Conservation (phyloP, 2,329 filamentous ascomycete species). For the Mollisia scopiformis region DNA sequence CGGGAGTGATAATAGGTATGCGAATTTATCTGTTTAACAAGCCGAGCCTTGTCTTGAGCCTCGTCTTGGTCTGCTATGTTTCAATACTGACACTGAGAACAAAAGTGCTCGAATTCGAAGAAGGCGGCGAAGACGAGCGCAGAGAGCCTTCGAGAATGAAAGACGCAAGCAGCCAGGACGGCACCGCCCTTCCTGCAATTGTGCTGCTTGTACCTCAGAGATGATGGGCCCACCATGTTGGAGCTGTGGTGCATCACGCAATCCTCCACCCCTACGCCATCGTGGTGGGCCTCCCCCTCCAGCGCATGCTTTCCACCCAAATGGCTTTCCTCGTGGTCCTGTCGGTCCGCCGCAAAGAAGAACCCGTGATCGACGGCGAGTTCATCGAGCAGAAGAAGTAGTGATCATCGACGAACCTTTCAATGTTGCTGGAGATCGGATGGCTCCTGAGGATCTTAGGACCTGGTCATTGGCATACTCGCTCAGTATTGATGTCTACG, state of each 20-base stretch:
- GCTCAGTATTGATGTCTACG: slow-evolving; percentile 52
- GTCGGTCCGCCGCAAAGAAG: slow-evolving; percentile 17
- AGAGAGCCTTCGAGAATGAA: slow-evolving; percentile 12
- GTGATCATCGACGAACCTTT: slow-evolving; percentile 21
- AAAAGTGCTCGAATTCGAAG: slow-evolving; percentile 18
- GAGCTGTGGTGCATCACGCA: slow-evolving; percentile 42
- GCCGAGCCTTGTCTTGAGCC: not conserved
- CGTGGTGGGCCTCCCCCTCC: slow-evolving; percentile 14
- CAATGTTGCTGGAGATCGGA: slow-evolving; percentile 28
- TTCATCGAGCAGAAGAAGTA: slow-evolving; percentile 18
- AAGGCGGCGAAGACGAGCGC: slow-evolving; percentile 39
- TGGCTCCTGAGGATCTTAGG: slow-evolving; percentile 48
- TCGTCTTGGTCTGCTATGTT: not conserved
- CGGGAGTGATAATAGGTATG: slow-evolving; percentile 42
- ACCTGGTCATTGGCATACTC: slow-evolving; percentile 52
- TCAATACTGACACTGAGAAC: not conserved
- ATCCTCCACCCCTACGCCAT: slow-evolving; percentile 27
- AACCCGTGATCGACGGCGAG: slow-evolving; percentile 24
- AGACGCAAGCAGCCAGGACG: slow-evolving; percentile 46
- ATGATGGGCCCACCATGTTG: slow-evolving; percentile 43
- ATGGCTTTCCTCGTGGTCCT: slow-evolving; percentile 20
- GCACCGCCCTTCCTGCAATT: slow-evolving; percentile 49
- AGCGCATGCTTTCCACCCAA: slow-evolving; percentile 21
- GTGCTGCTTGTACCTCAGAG: slow-evolving; percentile 43
- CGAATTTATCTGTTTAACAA: not conserved